phyloP scores from a whole-genome alignment of 805 yeast species.

The Metschnikowia hibisci region DNA sequence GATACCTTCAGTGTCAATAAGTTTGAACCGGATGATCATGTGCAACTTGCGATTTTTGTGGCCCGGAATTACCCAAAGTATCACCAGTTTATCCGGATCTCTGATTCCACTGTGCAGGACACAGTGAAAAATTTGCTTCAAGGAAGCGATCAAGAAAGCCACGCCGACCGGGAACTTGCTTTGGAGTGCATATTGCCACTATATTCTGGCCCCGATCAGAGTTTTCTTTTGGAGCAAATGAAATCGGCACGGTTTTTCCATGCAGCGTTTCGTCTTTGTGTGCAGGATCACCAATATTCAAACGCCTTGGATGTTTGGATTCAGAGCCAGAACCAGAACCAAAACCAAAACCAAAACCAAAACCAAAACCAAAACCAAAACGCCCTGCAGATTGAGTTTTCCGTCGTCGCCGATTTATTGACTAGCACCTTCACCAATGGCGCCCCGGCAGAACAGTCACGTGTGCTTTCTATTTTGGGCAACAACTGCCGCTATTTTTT shows the following conservation, averaged over 20 bases:
- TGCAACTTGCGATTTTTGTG: slow-evolving; percentile 60
- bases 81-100: slow-evolving; percentile 71
- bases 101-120: slow-evolving; percentile 52
- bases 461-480: slow-evolving; percentile 22
- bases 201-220: slow-evolving; percentile 56
- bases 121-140: slow-evolving; percentile 49
- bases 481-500: slow-evolving; percentile 24
- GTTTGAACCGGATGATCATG: slow-evolving; percentile 23
- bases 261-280: slow-evolving; percentile 56
- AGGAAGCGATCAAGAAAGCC: slow-evolving; percentile 28
- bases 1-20: slow-evolving; percentile 47
- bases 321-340: slow-evolving; percentile 18
- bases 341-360: too few species aligned
- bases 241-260: slow-evolving; percentile 52
- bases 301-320: slow-evolving; percentile 57
- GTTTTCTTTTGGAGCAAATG: slow-evolving; percentile 46
- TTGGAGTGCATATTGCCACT: slow-evolving; percentile 65
- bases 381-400: slow-evolving; percentile 6
- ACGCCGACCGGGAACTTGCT: slow-evolving; percentile 70
- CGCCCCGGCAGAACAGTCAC: slow-evolving; percentile 22
- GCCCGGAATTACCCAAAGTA: slow-evolving; percentile 83
- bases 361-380: slow-evolving; percentile 19
- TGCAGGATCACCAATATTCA: slow-evolving; percentile 48
- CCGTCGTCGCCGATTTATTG: slow-evolving; percentile 22
- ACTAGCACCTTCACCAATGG: slow-evolving; percentile 21